Evolutionary conservation across 768 basidiomycete species (phyloP), one percentile per base, ranked within the genome.

Genomic region (Panaeolus cyanescens): DNA sequence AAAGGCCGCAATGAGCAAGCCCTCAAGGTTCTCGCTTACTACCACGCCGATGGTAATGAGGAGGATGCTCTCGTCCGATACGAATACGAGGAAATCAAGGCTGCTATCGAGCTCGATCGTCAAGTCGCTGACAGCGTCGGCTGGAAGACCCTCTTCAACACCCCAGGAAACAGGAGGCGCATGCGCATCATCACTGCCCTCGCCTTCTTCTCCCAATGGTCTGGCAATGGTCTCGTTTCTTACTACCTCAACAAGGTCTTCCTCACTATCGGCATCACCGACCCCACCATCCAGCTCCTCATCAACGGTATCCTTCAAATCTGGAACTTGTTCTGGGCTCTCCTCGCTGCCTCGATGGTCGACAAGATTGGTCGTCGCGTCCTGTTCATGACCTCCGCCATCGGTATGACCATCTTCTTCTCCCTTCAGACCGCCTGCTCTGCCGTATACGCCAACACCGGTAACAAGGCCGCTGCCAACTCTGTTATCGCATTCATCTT

Each of bases 171-270:
- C 81, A 78, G 85, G 64, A 87, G 79, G 73, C 90, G 93, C 60
- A 82, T 93, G 82, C 75, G 83, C 59, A 89, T 93, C 73, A 89
- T 93, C 72, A 71, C 90, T 63, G 88, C 88, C 50, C 77, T 93
- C 59, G 90, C 89, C 54, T 90, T 90, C 82, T 92, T 93, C 82
- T 92, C 90, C 3, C 89, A 91, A 67, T 92, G 90, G 91, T 92
- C 89, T 9, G 91, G 90, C 13, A 92, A 92, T 67, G 91, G 91
- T 69, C 87, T 93, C 57, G 88, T 91, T 55, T 91, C 89, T 6
- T 92, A 89, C 80, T 93, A 93, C 79, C 84, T 93, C 68, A 88
- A 80, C 76, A 80, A 83, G 72, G 87, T 93, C 59, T 86, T 94
- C 72, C 71, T 80, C 62, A 78, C 83, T 61, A 87, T 91, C 60